Evolutionary conservation across 1,284 basidiomycete genomes (phyloP).

Genomic region (Ganoderma multipileum): DNA sequence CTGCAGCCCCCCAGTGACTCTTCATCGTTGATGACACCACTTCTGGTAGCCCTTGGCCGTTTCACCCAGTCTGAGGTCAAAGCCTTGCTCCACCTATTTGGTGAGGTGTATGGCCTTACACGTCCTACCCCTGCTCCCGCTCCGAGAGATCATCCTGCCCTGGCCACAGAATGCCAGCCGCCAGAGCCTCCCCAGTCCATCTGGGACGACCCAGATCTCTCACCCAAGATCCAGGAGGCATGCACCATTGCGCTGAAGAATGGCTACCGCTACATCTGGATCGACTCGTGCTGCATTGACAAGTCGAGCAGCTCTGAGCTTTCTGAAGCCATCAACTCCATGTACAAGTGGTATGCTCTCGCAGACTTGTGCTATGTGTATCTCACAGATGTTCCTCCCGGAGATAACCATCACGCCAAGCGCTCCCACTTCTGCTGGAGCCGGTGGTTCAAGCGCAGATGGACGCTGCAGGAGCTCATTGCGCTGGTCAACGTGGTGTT

Average conservation of each 20-base stretch:
- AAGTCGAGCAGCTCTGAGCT: not conserved
- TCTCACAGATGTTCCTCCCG: not conserved
- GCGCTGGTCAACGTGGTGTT: not conserved
- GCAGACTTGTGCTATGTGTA: not conserved
- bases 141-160: not conserved
- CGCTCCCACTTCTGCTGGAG: not conserved
- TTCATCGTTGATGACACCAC: not conserved
- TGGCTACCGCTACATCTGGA: not conserved
- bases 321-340: not conserved
- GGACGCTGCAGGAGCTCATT: not conserved
- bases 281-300: not conserved
- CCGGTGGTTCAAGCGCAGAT: not conserved
- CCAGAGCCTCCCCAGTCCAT: not conserved
- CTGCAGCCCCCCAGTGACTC: not conserved
- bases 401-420: not conserved
- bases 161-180: too few relatives aligned
- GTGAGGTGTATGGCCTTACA: not conserved
- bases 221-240: not conserved
- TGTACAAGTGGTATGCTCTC: not conserved
- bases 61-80: not conserved
- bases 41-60: not conserved
- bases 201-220: not conserved
- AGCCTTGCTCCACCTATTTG: not conserved
- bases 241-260: not conserved
- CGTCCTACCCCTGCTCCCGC: not conserved